A percentile compares a stretch with the other conserved stretches of the same genome.
phyloP scores from a whole-genome alignment of 2,329 filamentous ascomycete species.

The Clarireedia monteithiana region DNA sequence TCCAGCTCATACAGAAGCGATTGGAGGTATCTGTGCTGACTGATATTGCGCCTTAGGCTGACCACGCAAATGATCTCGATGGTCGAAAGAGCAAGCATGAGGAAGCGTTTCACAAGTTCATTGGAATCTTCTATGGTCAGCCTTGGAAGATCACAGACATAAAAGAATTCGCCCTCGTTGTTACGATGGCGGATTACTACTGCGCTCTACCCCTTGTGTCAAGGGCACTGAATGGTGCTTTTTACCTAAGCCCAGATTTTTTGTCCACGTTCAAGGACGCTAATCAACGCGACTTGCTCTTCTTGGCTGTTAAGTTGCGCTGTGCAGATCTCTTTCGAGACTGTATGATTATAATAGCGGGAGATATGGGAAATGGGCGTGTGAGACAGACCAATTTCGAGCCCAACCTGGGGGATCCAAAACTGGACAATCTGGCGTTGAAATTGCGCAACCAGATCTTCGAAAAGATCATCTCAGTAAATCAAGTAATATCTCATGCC shows the following conservation, averaged over 20 bases:
- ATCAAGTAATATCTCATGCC: too few species aligned
- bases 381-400: background rate
- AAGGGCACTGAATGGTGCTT: background rate
- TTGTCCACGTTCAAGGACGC: background rate
- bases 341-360: background rate
- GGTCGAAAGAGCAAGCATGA: background rate
- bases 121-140: background rate
- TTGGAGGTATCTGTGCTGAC: too few species aligned
- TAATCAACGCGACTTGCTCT: background rate
- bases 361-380: background rate
- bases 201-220: background rate
- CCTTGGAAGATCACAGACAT: background rate
- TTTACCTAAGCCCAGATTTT: background rate
- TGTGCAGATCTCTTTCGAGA: background rate
- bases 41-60: too few species aligned
- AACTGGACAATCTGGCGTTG: background rate
- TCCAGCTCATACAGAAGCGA: too few species aligned
- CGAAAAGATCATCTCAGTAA: background rate
- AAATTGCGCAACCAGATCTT: background rate
- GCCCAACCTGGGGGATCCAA: background rate
- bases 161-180: too few species aligned
- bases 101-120: background rate
- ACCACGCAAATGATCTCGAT: background rate
- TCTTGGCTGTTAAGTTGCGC: background rate
- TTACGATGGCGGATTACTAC: conserved; percentile 3